Base-by-base conservation (phyloP, 495 filamentous ascomycete genomes). In the Chaetomidium leptoderma region DNA sequence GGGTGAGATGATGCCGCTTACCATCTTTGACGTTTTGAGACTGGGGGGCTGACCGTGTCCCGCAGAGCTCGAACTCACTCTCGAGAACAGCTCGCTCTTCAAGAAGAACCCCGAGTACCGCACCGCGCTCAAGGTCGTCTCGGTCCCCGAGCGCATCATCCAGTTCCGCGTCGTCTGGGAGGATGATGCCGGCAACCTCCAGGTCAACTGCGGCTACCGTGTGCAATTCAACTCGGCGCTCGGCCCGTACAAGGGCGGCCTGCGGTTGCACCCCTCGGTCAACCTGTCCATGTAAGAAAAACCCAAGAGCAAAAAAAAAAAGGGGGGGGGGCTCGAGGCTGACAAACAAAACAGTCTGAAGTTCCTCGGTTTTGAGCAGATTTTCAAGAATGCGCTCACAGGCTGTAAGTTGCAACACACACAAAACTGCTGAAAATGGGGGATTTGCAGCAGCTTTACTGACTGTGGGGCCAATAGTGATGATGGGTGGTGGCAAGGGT, bases 341-440 rank as follows among this genome's bases (percentile, higher is more conserved):
- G 59, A 70, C 57, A 49, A 55, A 21, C 6, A 14, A 35, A 48
- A 46, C 45, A 75, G 71, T 69, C 82, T 98, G 61, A 98, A 98
- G 80, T 97, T 97, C 81, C 81, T 98, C 66, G 93, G 92, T 54
- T 97, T 97, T 72, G 93, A 98, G 86, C 93, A 98, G 82, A 93
- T 90, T 77, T 97, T 98, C 83, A 98, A 98, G 86, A 98, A 98
- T 91, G 93, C 93, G 61, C 79, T 98, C 66, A 97, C 93, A 59
- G 93, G 93, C 63, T 76, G 89, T 92, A 78, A 82, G 89, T 88
- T 21, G 13, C 19, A 40, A 45, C 24, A 39, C 16, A 36, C 16
- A n/a, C n/a, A n/a, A n/a, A n/a, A n/a, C 45, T 17, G n/a, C 17
- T 30, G n/a, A 19, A 29, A 53, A 27, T 19, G 32, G 26, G 44